Evolutionary conservation across 83 land plant species (phyloP).

Genomic region (Larix sibirica): DNA sequence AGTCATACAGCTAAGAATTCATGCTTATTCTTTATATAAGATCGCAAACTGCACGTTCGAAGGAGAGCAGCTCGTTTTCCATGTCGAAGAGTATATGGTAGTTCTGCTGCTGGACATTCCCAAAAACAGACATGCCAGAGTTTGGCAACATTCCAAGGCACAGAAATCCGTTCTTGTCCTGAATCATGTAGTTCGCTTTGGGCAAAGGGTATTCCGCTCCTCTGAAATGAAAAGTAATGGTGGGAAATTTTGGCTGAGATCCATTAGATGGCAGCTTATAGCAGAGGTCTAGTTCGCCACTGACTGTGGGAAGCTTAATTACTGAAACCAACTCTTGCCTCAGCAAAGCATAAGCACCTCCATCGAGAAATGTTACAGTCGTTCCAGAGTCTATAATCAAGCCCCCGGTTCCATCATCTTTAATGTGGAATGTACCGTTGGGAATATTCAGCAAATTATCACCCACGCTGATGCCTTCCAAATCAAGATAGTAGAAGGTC

Average conservation of each 20-base stretch:
- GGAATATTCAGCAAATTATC: background rate
- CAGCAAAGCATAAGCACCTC: background rate
- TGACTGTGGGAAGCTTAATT: conserved; percentile 12
- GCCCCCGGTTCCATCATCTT: background rate
- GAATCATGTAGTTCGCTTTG: conserved; percentile 18
- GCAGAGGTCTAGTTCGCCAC: conserved; percentile 25
- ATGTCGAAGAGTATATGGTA: conserved; percentile 43
- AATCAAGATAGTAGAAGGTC: conserved; percentile 13
- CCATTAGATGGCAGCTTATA: background rate
- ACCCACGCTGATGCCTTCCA: conserved; percentile 4
- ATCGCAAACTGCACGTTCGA: conserved; percentile 32
- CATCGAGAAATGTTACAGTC: conserved; percentile 4
- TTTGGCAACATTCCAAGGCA: conserved; percentile 30
- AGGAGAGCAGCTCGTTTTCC: conserved; percentile 20
- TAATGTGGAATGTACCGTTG: background rate
- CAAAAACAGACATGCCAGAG: conserved; percentile 25
- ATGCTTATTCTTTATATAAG: background rate
- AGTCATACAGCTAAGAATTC: no score
- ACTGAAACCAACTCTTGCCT: background rate
- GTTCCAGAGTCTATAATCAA: conserved; percentile 18
- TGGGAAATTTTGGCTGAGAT: conserved; percentile 11
- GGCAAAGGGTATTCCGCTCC: conserved; percentile 28
- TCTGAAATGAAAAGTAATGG: conserved; percentile 25
- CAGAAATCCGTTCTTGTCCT: background rate
- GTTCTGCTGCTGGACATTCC: conserved; percentile 51